phyloP scores from a whole-genome alignment of 495 filamentous ascomycete species.

The Tuber borchii region DNA sequence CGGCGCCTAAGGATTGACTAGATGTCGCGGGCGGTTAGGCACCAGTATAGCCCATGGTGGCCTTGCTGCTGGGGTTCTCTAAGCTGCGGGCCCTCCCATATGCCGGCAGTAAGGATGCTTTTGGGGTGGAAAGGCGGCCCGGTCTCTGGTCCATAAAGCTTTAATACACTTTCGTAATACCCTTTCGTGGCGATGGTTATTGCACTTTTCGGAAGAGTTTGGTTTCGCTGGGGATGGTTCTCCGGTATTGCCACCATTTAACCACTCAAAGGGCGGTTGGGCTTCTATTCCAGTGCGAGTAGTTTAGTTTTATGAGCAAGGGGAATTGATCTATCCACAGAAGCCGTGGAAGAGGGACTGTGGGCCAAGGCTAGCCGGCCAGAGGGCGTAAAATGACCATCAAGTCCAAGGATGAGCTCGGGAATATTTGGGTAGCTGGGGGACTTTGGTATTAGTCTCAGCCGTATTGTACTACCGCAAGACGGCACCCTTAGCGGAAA shows the following conservation, averaged over 20 bases:
- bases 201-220: neutral
- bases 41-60: neutral
- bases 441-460: neutral
- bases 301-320: neutral
- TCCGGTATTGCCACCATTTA: neutral
- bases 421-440: neutral
- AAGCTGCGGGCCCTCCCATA: neutral
- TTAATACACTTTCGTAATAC: neutral
- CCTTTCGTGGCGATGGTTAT: neutral
- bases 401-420: neutral
- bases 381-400: neutral
- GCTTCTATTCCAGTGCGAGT: neutral
- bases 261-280: neutral
- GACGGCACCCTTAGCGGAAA: neutral
- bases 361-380: neutral
- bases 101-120: neutral
- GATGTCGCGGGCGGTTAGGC: neutral
- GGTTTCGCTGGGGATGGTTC: neutral
- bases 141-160: neutral
- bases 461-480: neutral
- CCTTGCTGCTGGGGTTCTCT: neutral
- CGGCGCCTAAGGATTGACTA: neutral
- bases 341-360: neutral
- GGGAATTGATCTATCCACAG: neutral
- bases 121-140: neutral